Base-by-base conservation (phyloP, 306 rosid genomes). In the Malus fusca region DNA sequence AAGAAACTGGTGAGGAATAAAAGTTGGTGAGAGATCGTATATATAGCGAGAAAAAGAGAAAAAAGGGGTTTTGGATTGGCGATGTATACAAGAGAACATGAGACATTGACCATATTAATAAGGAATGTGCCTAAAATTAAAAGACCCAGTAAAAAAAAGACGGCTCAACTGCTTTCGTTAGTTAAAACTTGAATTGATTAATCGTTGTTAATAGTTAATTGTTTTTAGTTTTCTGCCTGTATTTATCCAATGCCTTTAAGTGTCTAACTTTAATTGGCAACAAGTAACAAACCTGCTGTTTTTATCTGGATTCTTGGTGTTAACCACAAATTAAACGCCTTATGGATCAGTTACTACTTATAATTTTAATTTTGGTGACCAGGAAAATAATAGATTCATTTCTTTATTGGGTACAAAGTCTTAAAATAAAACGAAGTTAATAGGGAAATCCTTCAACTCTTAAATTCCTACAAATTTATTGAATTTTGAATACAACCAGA, bases 301-400 rank as follows among this genome's bases (percentile, higher is more conserved):
- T 73, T 66, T 59, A 79, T 74, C 78, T 72, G 59, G 68, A 62
- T 71, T 78, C 46, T 33, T 78, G 55, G 53, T 22, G 73, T 58
- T 30, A n/a, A 43, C 69, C 44, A 12, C 25, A 59, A 56, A 59
- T 73, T 14, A 11, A 61, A 23, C 10, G 68, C 43, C 43, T 30
- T 30, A 15, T 13, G 43, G 5, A 42, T 63, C 68, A 63, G 40
- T 17, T 64, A 30, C 11, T 18, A 4, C n/a, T 64, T 64, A 6
- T 63, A 10, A 15, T 64, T 28, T 7, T 8, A 30, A 10, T 1
- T 31, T 64, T 64, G 4, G n/a, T 64, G 44, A 64, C 23, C 6
- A 18, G 23, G 19, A 31, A 64, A 64, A 61, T 61, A 28, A 6
- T 61, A 61, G 11, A 61, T 61, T 26, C 66, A 26, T 12, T 26